These are phyloP conservation scores for Lunularia cruciata DNA, from an alignment of 225 moss, liverwort and hornwort species.

Conservation along the genomic window DNA sequence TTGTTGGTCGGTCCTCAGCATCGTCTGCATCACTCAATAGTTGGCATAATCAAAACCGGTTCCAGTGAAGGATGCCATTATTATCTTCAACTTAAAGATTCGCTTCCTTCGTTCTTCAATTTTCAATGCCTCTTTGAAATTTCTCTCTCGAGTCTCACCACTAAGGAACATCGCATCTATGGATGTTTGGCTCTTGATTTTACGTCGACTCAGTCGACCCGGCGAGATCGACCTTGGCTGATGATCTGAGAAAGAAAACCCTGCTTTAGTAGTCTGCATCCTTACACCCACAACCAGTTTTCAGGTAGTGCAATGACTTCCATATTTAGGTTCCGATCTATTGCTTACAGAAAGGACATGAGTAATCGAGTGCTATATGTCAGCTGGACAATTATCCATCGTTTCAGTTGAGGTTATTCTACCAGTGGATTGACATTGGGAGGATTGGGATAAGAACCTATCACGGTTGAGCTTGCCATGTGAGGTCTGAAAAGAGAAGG, in stretches of 20 bases:
- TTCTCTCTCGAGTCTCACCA: slow-evolving; percentile 18
- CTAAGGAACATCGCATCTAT: slow-evolving; percentile 30
- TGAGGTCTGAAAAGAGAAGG: slow-evolving; percentile 27
- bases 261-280: background rate
- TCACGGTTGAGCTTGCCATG: slow-evolving; percentile 6
- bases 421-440: background rate
- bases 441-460: slow-evolving; percentile 13
- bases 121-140: background rate
- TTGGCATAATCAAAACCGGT: background rate
- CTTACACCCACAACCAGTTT: background rate
- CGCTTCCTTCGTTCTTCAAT: background rate
- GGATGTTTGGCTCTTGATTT: slow-evolving; percentile 27
- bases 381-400: background rate
- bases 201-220: slow-evolving; percentile 10
- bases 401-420: too few species aligned
- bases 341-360: background rate
- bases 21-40: slow-evolving; percentile 3
- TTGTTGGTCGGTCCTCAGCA: background rate
- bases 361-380: background rate
- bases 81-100: background rate
- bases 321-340: background rate
- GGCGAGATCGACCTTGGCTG: background rate
- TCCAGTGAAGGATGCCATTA: background rate
- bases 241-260: slow-evolving; percentile 7
- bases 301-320: too few species aligned